Evolutionary conservation across 352 stramenopile species (phyloP), one percentile per base, ranked within the genome.

Genomic region (Globisporangium paddicum): DNA sequence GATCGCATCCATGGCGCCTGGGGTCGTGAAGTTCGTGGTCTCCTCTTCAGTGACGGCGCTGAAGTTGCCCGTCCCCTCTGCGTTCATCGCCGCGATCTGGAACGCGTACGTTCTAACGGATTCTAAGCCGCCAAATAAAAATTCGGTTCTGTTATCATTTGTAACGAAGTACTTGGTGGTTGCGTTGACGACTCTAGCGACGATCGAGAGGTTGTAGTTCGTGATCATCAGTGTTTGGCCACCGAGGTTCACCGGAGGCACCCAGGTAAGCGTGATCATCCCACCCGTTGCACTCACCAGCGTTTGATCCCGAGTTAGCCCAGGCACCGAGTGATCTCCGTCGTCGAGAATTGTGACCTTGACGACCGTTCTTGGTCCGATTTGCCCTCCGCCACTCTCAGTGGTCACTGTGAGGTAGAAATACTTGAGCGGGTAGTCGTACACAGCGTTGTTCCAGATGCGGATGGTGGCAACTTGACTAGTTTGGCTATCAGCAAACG

Each of bases 361-460:
- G 11, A 82, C 53, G 9, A 72, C 48, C 1, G 19, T 63, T 6
- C 70, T 64, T 2, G 28, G 14, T 11, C 77, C 79, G 19, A 87
- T 57, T 7, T 26, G 47, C 9, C 45, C 71, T 9, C 62, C 69
- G 4, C 77, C 77, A 25, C 52, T 60, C 3, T 51, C n/a, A 4
- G 76, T 60, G 30, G 51, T 48, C 2, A 87, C 50, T 0, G 41
- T 42, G 0, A 89, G 66, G 14, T 65, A 56, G 37, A 87, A 86
- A 8, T 64, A 70, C 53, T 82, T 67, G 49, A 68, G 71, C 13
- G 79, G 79, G 30, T 68, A 87, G 25, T 81, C 64, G 30, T 79
- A 89, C 0, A 58, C 58, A 3, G 63, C 55, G 52, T 89, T 78
- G 46, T 86, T 67, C 19, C 51, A 58, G 26, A 87, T 77, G 10